These are phyloP conservation scores for Spatholobus suberectus DNA, from an alignment of 306 rosid species.

Conservation along the genomic window DNA sequence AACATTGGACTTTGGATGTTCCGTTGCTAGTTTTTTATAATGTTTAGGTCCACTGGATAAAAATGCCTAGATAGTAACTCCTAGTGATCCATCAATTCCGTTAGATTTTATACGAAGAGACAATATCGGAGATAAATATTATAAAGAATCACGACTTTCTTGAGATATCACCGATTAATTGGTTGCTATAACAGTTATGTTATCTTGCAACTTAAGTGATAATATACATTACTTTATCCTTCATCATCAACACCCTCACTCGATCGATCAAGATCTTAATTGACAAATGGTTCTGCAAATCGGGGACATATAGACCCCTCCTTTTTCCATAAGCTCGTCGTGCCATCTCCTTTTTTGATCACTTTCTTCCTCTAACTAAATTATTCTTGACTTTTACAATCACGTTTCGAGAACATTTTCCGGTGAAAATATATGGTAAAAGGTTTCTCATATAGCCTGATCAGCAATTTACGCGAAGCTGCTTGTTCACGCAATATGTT, in stretches of 20 bases:
- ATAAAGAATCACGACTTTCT: not conserved
- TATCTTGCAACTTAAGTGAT: slow-evolving; percentile 57
- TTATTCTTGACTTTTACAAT: slow-evolving; percentile 10
- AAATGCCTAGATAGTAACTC: not conserved
- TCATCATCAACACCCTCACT: slow-evolving; percentile 38
- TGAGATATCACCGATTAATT: slow-evolving; percentile 29
- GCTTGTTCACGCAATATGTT: slow-evolving; percentile 37
- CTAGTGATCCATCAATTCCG: not conserved
- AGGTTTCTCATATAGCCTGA: slow-evolving; percentile 2
- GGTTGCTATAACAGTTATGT: slow-evolving; percentile 26
- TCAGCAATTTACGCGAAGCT: slow-evolving; percentile 41
- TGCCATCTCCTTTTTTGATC: slow-evolving; percentile 2
- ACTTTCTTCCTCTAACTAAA: slow-evolving; percentile 23
- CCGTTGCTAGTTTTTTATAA: not conserved
- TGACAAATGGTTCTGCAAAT: slow-evolving; percentile 56
- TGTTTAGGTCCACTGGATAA: slow-evolving; percentile 30
- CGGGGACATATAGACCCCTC: slow-evolving; percentile 62
- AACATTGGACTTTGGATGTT: slow-evolving; percentile 24
- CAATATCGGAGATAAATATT: slow-evolving; percentile 12
- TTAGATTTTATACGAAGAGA: slow-evolving; percentile 21
- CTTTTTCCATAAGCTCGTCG: slow-evolving; percentile 27
- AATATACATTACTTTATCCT: slow-evolving; percentile 50
- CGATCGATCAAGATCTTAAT: slow-evolving; percentile 45
- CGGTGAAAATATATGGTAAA: not conserved
- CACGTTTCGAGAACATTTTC: not conserved